These are phyloP conservation scores for Trichoderma polysporum DNA, from an alignment of 2,329 filamentous ascomycete species.

Conservation along the genomic window DNA sequence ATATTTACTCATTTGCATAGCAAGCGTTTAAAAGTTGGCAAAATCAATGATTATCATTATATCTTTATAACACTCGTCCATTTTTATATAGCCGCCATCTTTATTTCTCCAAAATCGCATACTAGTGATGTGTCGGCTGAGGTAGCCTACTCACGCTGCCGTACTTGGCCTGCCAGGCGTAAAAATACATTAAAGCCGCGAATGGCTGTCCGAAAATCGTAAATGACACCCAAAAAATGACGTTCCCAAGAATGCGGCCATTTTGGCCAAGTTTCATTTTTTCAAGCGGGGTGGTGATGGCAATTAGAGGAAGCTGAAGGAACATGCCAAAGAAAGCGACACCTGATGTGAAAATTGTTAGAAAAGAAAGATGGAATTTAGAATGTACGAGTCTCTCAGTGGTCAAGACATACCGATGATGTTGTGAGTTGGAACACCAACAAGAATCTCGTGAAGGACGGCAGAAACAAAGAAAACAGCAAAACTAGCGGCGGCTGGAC, in stretches of 20 bases:
- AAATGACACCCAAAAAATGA: slow-evolving; percentile 95
- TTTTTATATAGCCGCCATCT: not conserved
- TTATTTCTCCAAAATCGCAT: not conserved
- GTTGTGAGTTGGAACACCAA: slow-evolving; percentile 93
- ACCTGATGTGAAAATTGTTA: slow-evolving; percentile 47
- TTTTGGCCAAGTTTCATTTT: slow-evolving; percentile 69
- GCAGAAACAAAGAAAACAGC: slow-evolving; percentile 88
- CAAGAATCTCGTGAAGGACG: slow-evolving; percentile 84
- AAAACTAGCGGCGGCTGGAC: slow-evolving; percentile 66
- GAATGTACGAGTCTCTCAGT: too few relatives aligned
- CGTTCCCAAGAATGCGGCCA: slow-evolving; percentile 81
- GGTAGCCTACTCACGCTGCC: slow-evolving; percentile 65
- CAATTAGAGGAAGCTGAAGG: slow-evolving; percentile 84
- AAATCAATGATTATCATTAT: not conserved
- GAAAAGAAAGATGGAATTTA: slow-evolving; percentile 3
- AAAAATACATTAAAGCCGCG: slow-evolving; percentile 91
- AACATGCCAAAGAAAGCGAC: slow-evolving; percentile 96
- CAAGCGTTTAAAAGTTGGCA: not conserved
- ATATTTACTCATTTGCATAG: not conserved
- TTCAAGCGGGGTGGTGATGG: slow-evolving; percentile 74
- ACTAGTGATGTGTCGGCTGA: not conserved
- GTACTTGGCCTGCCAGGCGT: slow-evolving; percentile 98
- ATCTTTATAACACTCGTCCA: not conserved
- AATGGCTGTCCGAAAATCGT: slow-evolving; percentile 94
- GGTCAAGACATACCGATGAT: slow-evolving; percentile 64